phyloP scores from a whole-genome alignment of 306 rosid species.

The Quercus glauca region DNA sequence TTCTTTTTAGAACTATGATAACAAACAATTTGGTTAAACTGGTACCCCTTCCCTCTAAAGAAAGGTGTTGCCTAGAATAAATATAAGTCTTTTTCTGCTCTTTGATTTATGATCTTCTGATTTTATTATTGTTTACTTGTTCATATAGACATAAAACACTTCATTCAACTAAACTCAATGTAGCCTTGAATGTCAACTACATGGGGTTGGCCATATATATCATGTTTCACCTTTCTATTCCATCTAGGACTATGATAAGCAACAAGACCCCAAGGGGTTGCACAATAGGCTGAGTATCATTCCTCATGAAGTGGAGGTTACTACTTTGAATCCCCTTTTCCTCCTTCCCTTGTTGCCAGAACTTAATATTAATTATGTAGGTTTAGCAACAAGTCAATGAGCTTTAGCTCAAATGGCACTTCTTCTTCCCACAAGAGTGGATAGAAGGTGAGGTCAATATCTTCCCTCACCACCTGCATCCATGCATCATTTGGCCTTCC shows the following conservation, averaged over 20 bases:
- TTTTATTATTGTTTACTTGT: background rate
- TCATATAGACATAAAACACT: background rate
- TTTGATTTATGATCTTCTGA: conserved; percentile 3
- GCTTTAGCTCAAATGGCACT: too few species aligned
- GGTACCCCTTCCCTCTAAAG: conserved; percentile 1
- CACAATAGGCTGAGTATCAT: too few species aligned
- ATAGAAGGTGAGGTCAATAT: background rate
- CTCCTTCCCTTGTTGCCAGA: too few species aligned
- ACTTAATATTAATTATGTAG: too few species aligned
- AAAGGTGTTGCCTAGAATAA: background rate
- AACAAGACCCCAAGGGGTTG: too few species aligned
- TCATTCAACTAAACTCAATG: background rate
- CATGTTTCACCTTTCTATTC: conserved; percentile 2
- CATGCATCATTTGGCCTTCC: background rate
- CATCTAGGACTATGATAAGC: background rate
- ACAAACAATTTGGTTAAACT: background rate
- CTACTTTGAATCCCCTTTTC: too few species aligned
- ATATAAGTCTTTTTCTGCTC: background rate
- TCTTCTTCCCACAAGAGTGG: too few species aligned
- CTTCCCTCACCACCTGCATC: background rate
- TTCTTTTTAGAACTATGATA: background rate
- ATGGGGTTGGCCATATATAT: background rate
- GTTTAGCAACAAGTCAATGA: too few species aligned
- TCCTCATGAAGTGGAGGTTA: too few species aligned
- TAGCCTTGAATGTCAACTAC: background rate